phyloP scores from a whole-genome alignment of 441 rosid species.

The Rhodomyrtus psidioides region DNA sequence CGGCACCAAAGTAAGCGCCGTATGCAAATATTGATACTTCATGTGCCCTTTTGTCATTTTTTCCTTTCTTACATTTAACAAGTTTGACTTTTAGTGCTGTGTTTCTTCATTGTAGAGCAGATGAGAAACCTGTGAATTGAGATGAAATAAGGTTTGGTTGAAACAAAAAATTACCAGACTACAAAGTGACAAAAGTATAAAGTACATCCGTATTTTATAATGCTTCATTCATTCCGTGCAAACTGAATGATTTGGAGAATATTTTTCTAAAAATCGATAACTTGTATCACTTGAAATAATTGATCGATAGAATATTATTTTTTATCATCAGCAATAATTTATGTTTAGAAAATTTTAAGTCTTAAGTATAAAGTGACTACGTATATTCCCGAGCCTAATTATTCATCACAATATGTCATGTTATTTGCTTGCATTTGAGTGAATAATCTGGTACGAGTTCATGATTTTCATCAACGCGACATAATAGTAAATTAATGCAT shows the following conservation, averaged over 20 bases:
- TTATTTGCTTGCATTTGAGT: no score
- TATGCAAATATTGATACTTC: no score
- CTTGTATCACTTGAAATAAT: rapidly evolving
- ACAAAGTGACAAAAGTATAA: background rate
- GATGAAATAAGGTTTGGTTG: background rate
- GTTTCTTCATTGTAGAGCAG: background rate
- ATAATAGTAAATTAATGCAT: no score
- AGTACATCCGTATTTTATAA: background rate
- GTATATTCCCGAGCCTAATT: background rate
- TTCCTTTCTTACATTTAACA: background rate
- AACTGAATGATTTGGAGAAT: rapidly evolving
- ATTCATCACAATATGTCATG: no score
- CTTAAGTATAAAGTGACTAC: background rate
- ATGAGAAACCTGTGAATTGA: background rate
- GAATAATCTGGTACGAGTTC: no score
- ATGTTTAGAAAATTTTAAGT: background rate
- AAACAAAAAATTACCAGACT: background rate
- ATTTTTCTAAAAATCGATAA: rapidly evolving
- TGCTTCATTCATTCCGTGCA: rapidly evolving
- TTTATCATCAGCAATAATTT: rapidly evolving
- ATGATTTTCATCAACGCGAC: no score
- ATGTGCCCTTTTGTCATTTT: no score
- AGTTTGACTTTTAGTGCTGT: background rate
- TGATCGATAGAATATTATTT: rapidly evolving
- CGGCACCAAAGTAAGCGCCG: no score